These are phyloP conservation scores for Solanum etuberosum DNA, from an alignment of 257 asterid species.

Conservation along the genomic window DNA sequence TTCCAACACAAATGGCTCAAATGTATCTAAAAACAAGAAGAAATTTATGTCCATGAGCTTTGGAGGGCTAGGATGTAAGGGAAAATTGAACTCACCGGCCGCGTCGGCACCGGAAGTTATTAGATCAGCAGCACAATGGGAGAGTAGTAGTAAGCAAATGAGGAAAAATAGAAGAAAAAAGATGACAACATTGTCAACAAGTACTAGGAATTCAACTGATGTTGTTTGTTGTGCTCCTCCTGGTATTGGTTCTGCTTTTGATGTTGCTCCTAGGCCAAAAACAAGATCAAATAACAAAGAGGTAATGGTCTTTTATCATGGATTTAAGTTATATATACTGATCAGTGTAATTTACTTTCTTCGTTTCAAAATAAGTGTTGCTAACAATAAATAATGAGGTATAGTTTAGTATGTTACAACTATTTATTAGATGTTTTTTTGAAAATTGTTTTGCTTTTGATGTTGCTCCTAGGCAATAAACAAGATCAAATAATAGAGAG, in stretches of 20 bases:
- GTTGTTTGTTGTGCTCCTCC: conserved; percentile 60
- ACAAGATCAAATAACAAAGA: conserved; percentile 19
- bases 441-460: not conserved
- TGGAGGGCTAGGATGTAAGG: conserved; percentile 41
- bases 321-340: not conserved
- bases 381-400: not conserved
- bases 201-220: conserved; percentile 18
- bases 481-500: not conserved
- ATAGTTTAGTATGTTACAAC: not conserved
- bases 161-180: conserved; percentile 15
- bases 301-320: not conserved
- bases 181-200: not conserved
- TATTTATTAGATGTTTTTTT: not conserved
- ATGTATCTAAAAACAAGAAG: conserved; percentile 14
- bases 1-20: not conserved
- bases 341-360: not conserved
- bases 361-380: not conserved
- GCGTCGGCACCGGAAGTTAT: not conserved
- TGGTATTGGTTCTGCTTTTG: conserved; percentile 43
- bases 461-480: not conserved
- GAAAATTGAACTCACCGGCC: not conserved
- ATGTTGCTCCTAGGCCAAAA: conserved; percentile 33
- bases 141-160: not conserved
- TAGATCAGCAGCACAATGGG: not conserved
- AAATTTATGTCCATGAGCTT: conserved; percentile 15